These are phyloP conservation scores for Triangularia verruculosa DNA, from an alignment of 2,329 filamentous ascomycete genomes.

Conservation along the genomic window DNA sequence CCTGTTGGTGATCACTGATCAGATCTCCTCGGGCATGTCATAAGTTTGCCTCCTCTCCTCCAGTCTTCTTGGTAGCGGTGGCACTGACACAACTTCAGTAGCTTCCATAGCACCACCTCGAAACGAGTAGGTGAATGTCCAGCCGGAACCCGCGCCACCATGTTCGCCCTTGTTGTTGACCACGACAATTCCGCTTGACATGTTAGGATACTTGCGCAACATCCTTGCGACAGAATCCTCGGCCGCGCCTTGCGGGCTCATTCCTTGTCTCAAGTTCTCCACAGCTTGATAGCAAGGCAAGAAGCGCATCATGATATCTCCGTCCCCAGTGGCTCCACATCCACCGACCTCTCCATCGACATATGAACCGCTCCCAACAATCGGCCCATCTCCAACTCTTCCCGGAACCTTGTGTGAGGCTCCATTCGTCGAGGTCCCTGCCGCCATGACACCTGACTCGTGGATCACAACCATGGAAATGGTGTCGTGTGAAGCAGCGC, in stretches of 20 bases:
- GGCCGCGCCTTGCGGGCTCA: conserved; percentile 47
- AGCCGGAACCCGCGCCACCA: conserved; percentile 50
- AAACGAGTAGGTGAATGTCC: conserved; percentile 54
- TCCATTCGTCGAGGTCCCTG: conserved; percentile 56
- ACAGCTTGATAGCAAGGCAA: conserved; percentile 57
- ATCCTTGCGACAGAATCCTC: conserved; percentile 51
- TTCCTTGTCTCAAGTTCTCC: conserved; percentile 49
- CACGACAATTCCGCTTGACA: conserved; percentile 50
- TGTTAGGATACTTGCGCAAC: conserved; percentile 44
- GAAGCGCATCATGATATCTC: conserved; percentile 57
- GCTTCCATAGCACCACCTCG: conserved; percentile 46
- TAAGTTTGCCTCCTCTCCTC: not conserved
- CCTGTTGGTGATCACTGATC: not conserved
- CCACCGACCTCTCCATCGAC: conserved; percentile 53
- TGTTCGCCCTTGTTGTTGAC: conserved; percentile 48
- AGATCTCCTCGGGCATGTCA: not conserved
- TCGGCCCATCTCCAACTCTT: conserved; percentile 54
- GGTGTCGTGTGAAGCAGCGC: conserved; percentile 47
- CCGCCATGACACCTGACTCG: conserved; percentile 45
- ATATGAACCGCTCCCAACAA: conserved; percentile 53
- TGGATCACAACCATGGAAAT: conserved; percentile 52
- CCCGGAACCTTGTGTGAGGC: conserved; percentile 53
- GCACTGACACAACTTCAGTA: conserved; percentile 44
- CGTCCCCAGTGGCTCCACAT: conserved; percentile 56
- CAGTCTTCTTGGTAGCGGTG: conserved; percentile 21